phyloP scores from a whole-genome alignment of 805 yeast species.

The Cyberlindnera lachancei region DNA sequence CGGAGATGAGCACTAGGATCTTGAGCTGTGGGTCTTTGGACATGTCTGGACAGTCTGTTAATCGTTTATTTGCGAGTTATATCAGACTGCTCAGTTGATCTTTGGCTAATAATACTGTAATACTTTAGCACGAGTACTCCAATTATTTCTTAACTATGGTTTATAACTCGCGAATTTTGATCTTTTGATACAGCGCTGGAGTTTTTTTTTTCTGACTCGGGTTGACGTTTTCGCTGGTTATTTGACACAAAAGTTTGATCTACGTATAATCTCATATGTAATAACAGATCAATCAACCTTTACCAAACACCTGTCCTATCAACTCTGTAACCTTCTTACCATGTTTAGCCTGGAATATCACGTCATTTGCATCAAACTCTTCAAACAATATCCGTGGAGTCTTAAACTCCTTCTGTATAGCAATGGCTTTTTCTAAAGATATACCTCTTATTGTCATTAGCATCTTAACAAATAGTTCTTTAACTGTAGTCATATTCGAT shows the following conservation, averaged over 20 bases:
- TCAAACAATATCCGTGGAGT: constrained; percentile 61
- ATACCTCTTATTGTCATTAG: constrained; percentile 77
- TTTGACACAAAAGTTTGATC: too few species aligned
- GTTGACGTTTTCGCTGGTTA: too few species aligned
- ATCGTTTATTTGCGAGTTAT: background rate
- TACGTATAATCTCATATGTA: too few species aligned
- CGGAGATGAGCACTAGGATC: constrained; percentile 74
- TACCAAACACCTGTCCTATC: constrained; percentile 12
- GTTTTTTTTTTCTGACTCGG: too few species aligned
- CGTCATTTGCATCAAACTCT: constrained; percentile 30
- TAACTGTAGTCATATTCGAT: constrained; percentile 58
- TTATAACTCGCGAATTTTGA: too few species aligned
- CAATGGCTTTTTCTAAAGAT: constrained; percentile 76
- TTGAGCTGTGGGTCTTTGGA: constrained; percentile 19
- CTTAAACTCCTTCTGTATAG: constrained; percentile 60
- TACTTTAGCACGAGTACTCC: too few species aligned
- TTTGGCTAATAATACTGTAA: too few species aligned
- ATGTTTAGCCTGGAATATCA: constrained; percentile 15
- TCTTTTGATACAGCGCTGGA: too few species aligned
- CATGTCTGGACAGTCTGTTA: too few species aligned
- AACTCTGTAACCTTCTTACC: constrained; percentile 25
- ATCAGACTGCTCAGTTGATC: too few species aligned
- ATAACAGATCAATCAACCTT: background rate
- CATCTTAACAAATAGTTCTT: constrained; percentile 69
- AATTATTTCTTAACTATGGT: too few species aligned